These are phyloP conservation scores for Xylaria sp. DNA, from an alignment of 2,329 filamentous ascomycete species.

Conservation along the genomic window DNA sequence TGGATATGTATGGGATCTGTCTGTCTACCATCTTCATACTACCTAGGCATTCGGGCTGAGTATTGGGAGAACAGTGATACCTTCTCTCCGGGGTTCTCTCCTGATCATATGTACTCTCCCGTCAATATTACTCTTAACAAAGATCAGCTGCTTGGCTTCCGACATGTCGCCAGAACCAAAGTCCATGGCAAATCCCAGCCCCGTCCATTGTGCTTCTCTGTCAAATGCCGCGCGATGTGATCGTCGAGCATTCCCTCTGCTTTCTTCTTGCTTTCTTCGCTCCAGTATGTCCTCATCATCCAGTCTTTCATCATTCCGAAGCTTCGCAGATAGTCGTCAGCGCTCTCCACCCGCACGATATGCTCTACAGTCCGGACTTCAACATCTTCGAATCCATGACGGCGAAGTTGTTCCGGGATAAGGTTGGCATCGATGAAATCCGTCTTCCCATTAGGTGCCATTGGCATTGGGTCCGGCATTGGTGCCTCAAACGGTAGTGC, in stretches of 20 bases:
- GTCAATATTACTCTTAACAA: neutral
- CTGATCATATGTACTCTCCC: neutral
- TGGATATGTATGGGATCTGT: too few species aligned
- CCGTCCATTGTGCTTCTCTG: constrained; percentile 53
- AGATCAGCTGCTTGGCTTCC: constrained; percentile 32
- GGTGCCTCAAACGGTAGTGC: constrained; percentile 56
- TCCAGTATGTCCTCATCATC: constrained; percentile 54
- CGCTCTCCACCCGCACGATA: constrained; percentile 48
- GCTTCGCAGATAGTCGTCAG: constrained; percentile 51
- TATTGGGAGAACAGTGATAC: too few species aligned
- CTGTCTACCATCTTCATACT: too few species aligned
- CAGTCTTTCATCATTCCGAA: constrained; percentile 56
- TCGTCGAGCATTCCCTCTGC: constrained; percentile 50
- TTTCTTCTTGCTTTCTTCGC: constrained; percentile 55
- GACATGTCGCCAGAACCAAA: constrained; percentile 46
- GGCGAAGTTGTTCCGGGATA: constrained; percentile 52
- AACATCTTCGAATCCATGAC: constrained; percentile 55
- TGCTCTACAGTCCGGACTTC: constrained; percentile 49
- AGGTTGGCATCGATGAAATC: constrained; percentile 56
- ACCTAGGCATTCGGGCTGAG: too few species aligned
- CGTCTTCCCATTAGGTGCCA: constrained; percentile 55
- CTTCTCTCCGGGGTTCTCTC: too few species aligned
- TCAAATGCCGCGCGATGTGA: constrained; percentile 50
- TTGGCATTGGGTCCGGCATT: constrained; percentile 49
- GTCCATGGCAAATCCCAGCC: constrained; percentile 53